Evolutionary conservation across 73 alveolate species (phyloP).

Genomic region (Durusdinium trenchii): DNA sequence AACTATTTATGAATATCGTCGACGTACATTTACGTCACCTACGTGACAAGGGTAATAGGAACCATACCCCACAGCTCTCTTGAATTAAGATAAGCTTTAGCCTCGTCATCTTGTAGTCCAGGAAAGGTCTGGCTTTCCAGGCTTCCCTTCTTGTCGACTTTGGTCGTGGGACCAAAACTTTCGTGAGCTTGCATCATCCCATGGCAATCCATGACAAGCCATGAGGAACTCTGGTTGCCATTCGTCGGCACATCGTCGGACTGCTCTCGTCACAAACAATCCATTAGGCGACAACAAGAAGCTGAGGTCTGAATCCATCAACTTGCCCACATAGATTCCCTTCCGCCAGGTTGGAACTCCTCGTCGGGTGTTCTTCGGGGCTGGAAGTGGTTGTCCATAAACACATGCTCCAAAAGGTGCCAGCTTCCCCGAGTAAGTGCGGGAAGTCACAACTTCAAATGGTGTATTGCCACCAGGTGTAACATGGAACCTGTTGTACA

Average conservation of each 20-base stretch:
- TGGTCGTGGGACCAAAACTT: background rate
- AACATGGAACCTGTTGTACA: conserved; percentile 24
- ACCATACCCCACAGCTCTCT: no score
- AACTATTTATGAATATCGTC: no score
- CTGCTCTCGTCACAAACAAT: background rate
- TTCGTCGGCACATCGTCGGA: background rate
- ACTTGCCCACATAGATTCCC: background rate
- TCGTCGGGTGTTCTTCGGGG: background rate
- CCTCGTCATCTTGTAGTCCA: no score
- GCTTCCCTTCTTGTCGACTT: no score
- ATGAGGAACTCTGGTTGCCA: background rate
- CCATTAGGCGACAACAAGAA: background rate
- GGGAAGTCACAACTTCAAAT: background rate
- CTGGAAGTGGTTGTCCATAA: background rate
- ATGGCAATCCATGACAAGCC: background rate
- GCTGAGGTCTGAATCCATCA: background rate
- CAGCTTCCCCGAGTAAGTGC: background rate
- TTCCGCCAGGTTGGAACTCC: background rate
- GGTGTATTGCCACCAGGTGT: background rate
- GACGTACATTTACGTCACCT: no score
- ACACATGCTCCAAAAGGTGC: background rate
- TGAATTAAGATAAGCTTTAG: no score
- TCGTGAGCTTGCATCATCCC: background rate
- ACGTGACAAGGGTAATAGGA: no score
- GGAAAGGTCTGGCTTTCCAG: no score